A percentile compares a stretch with the other conserved stretches of the same genome.
These are phyloP conservation scores for Begonia fuchsioides DNA, from an alignment of 306 rosid species.

Conservation along the genomic window DNA sequence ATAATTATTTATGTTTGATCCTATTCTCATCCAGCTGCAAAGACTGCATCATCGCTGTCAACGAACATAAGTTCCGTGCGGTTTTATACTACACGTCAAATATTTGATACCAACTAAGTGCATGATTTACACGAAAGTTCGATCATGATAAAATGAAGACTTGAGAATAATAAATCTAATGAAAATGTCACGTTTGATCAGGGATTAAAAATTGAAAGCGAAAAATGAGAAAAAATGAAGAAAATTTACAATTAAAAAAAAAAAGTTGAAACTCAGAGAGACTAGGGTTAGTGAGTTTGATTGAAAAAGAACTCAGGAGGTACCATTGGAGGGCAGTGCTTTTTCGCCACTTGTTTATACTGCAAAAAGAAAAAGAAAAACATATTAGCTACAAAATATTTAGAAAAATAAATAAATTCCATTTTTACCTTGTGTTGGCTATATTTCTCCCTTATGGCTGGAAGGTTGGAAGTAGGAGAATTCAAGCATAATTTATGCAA, in stretches of 20 bases:
- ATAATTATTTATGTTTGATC: no score
- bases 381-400: background rate
- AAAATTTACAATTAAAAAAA: conserved; percentile 17
- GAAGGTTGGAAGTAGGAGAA: conserved; percentile 24
- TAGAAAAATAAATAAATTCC: no score
- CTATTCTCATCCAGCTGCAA: no score
- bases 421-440: conserved; percentile 46
- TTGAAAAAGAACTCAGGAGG: conserved; percentile 49
- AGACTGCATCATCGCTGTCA: no score
- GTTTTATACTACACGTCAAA: no score
- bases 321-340: conserved; percentile 52
- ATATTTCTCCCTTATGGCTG: conserved; percentile 51
- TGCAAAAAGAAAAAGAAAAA: conserved; percentile 15
- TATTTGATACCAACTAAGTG: no score
- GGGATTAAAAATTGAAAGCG: no score
- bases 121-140: no score
- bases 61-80: no score
- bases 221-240: conserved; percentile 2
- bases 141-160: no score
- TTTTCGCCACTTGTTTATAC: conserved; percentile 85
- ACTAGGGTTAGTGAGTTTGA: conserved; percentile 11
- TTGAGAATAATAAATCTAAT: no score
- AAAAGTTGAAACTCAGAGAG: background rate
- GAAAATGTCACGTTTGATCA: no score
- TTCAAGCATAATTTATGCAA: conserved; percentile 34